Percentiles rank a stretch among this genome's conserved stretches.
phyloP scores from a whole-genome alignment of 768 basidiomycete genomes.

The Rhodotorula taiwanensis region DNA sequence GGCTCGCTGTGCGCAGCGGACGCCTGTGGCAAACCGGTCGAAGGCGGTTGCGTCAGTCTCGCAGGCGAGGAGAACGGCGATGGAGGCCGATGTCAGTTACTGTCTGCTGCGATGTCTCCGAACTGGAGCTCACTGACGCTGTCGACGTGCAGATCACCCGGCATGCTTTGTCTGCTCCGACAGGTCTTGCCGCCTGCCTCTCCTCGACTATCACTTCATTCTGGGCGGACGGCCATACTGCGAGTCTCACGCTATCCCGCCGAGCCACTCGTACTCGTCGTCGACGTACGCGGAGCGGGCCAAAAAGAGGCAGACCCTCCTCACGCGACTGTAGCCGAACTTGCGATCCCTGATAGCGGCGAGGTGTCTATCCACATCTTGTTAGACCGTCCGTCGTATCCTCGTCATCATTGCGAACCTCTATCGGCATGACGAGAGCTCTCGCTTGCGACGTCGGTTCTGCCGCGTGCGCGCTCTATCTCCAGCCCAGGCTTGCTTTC shows the following conservation, averaged over 20 bases:
- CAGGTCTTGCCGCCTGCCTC: conserved; percentile 17
- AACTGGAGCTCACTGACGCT: too few relatives aligned
- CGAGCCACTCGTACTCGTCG: background rate
- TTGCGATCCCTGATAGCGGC: background rate
- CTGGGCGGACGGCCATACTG: conserved; percentile 38
- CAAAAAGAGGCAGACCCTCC: conserved; percentile 29
- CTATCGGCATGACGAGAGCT: too few relatives aligned
- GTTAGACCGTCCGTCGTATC: too few relatives aligned
- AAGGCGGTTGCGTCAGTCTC: conserved; percentile 40
- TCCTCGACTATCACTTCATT: conserved; percentile 40
- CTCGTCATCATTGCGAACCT: too few relatives aligned
- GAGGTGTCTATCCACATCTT: background rate
- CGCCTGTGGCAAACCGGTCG: conserved; percentile 34
- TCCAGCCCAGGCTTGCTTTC: too few relatives aligned
- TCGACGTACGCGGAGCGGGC: background rate
- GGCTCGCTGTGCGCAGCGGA: conserved; percentile 37
- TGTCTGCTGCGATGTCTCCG: too few relatives aligned
- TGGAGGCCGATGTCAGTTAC: conserved; percentile 37
- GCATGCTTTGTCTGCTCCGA: conserved; percentile 38
- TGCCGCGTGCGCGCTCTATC: too few relatives aligned
- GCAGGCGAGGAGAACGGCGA: conserved; percentile 38
- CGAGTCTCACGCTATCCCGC: conserved; percentile 27
- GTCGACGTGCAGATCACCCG: conserved; percentile 34
- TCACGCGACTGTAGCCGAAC: conserved; percentile 1
- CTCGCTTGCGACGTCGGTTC: too few relatives aligned